Conservation (phyloP, 2,329 filamentous ascomycete genomes). For the Fusarium clavum region DNA sequence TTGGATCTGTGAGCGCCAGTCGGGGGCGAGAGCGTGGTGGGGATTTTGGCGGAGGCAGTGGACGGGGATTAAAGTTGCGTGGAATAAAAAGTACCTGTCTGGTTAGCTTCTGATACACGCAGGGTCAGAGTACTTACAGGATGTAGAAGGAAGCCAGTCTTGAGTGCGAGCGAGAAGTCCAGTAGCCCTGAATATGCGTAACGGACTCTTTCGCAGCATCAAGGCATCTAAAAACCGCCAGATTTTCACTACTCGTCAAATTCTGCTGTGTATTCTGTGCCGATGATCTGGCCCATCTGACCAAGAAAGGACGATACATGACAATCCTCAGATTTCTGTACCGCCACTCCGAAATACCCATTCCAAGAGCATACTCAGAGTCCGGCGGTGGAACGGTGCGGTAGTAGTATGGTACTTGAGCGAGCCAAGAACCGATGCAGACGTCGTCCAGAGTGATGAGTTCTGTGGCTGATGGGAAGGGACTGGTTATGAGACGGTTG, state of each 20-base stretch:
- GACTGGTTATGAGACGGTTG: slow-evolving; percentile 34
- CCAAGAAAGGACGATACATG: slow-evolving; percentile 31
- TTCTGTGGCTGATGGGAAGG: slow-evolving; percentile 29
- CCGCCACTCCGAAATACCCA: slow-evolving; percentile 26
- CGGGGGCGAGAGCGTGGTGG: slow-evolving; percentile 15
- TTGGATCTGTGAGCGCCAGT: slow-evolving; percentile 34
- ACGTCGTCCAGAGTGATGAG: slow-evolving; percentile 26
- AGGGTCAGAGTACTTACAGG: slow-evolving; percentile 6
- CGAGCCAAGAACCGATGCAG: slow-evolving; percentile 30
- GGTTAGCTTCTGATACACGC: no score
- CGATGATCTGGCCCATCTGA: slow-evolving; percentile 24
- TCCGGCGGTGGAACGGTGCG: slow-evolving; percentile 1
- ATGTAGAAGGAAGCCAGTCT: slow-evolving; percentile 31
- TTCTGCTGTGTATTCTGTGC: slow-evolving; percentile 18
- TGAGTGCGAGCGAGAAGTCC: slow-evolving; percentile 24
- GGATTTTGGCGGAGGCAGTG: slow-evolving; percentile 29
- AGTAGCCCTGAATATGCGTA: slow-evolving; percentile 15
- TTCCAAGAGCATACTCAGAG: slow-evolving; percentile 20
- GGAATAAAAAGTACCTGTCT: slow-evolving; percentile 27
- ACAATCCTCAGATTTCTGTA: slow-evolving; percentile 29
- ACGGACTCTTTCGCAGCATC: slow-evolving; percentile 31
- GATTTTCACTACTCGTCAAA: slow-evolving; percentile 24
- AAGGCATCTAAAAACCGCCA: slow-evolving; percentile 28
- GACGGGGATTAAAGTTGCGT: slow-evolving; percentile 30
- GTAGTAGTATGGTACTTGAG: slow-evolving; percentile 32